Evolutionary conservation across 2,329 filamentous ascomycete species (phyloP).

Genomic region (Xylariaceae sp.): DNA sequence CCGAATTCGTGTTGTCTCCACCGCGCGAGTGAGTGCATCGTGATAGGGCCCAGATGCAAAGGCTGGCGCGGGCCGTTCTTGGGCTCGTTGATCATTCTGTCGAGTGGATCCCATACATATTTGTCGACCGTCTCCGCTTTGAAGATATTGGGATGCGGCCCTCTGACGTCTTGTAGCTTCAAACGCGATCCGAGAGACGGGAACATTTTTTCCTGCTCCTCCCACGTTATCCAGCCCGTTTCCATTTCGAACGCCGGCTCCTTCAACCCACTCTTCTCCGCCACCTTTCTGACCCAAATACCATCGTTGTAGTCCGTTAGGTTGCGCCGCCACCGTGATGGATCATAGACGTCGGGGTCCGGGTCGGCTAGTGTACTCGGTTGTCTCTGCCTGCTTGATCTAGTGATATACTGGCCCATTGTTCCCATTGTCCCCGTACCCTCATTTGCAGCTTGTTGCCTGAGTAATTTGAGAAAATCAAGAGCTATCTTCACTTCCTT

Average conservation of each 20-base stretch:
- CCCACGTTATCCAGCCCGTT: conserved; percentile 21
- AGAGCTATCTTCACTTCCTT: not conserved
- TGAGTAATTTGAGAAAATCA: not conserved
- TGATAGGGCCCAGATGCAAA: conserved; percentile 15
- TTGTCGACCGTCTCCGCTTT: conserved; percentile 6
- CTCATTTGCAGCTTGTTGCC: not conserved
- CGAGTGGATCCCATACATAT: conserved; percentile 19
- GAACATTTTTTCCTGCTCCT: conserved; percentile 17
- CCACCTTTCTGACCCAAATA: not conserved
- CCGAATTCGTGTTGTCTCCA: conserved; percentile 1
- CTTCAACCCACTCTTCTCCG: not conserved
- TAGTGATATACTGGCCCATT: not conserved
- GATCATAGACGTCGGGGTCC: conserved; percentile 13
- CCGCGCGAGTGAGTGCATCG: conserved; percentile 21
- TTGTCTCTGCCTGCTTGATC: not conserved
- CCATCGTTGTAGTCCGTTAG: conserved; percentile 4
- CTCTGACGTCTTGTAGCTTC: not conserved
- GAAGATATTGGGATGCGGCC: conserved; percentile 1
- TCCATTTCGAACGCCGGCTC: conserved; percentile 8
- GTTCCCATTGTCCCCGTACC: not conserved
- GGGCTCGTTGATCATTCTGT: conserved; percentile 11
- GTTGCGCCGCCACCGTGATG: conserved; percentile 15
- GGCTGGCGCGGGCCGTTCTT: conserved; percentile 1
- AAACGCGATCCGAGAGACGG: conserved; percentile 10
- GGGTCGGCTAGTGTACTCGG: conserved; percentile 9